A percentile compares a stretch with the other conserved stretches of the same genome.
Evolutionary conservation across 352 stramenopile genomes (phyloP).

Genomic region (Thalassiosira livingstoniorum): DNA sequence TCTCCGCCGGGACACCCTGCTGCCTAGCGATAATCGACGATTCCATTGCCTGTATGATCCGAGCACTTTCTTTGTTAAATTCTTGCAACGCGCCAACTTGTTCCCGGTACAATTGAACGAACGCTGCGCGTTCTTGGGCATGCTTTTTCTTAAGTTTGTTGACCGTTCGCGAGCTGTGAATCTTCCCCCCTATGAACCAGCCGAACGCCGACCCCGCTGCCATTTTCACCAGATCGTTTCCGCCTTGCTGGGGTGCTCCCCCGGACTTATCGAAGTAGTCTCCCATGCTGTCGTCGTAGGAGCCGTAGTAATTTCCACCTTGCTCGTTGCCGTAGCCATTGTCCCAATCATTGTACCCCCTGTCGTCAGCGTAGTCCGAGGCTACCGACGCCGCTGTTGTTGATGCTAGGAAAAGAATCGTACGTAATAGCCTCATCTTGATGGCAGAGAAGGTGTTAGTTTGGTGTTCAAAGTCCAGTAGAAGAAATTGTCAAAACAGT

Average conservation of each 20-base stretch:
- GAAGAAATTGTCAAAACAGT: too few species aligned
- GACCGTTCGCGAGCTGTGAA: constrained; percentile 52
- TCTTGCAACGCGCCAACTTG: constrained; percentile 69
- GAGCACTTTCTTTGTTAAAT: constrained; percentile 65
- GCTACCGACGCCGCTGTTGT: constrained; percentile 31
- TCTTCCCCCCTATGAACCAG: constrained; percentile 65
- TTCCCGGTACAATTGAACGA: constrained; percentile 71
- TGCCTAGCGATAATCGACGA: constrained; percentile 57
- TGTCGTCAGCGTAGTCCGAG: constrained; percentile 51
- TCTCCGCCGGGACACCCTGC: constrained; percentile 57
- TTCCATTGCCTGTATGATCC: constrained; percentile 64
- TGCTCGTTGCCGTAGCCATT: constrained; percentile 26
- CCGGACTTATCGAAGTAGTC: constrained; percentile 61
- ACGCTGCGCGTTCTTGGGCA: constrained; percentile 61
- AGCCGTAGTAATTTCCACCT: constrained; percentile 49
- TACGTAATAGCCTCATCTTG: constrained; percentile 60
- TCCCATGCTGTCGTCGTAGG: constrained; percentile 65
- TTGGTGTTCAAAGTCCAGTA: too few species aligned
- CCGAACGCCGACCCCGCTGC: constrained; percentile 31
- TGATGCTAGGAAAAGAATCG: constrained; percentile 43
- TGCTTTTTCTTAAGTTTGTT: constrained; percentile 74
- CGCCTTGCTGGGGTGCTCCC: constrained; percentile 15
- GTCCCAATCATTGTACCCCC: constrained; percentile 36
- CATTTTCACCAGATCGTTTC: constrained; percentile 50
- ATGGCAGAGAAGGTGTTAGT: too few species aligned